Evolutionary conservation across 2,329 filamentous ascomycete species (phyloP), one percentile per base, ranked within the genome.

Genomic region (Alternaria burnsii): DNA sequence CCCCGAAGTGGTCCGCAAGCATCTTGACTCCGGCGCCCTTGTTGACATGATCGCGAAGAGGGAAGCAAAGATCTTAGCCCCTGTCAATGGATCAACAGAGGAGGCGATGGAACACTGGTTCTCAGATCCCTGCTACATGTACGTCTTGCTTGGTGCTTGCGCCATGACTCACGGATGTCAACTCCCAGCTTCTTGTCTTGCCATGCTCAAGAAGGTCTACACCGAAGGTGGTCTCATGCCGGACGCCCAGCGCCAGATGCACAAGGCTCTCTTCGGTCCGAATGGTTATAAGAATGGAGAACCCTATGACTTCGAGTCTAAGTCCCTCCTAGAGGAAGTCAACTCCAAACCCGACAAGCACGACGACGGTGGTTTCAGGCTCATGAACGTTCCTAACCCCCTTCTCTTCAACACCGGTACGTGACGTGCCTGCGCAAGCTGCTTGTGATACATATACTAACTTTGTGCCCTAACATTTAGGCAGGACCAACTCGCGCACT

Each of bases 281-380:
- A 32, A 59, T 34, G 52, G 62, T 6, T 70, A 48, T 52, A 50
- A 56, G 53, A 61, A 67, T 42, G 69, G 69, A 12, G 55, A 55
- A 1, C 56, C 61, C 11, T 71, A 72, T 46, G 62, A 71, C 26
- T 68, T 71, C 48, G 38, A 63, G 26, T 71, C 62, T 16, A 68
- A 69, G 43, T 18, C 14, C 28, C 42, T 71, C 5, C 1, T 66
- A 4, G 62, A 66, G 47, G 57, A 55, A 8, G 61, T 51, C 12
- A 63, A 62, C 43, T 41, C 59, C 1, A 59, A 9, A 22, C 24
- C 18, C 24, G 26, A 51, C 5, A 36, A 58, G 18, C 14, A 47
- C 12, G 61, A 41, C 4, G 11, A 26, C 18, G 5, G 11, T 7
- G 63, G 59, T 7, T 66, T 30, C 28, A 16, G 18, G 7, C 0